A percentile compares a stretch with the other conserved stretches of the same genome.
phyloP scores from a whole-genome alignment of 257 asterid genomes.

The Voacanga thouarsii region DNA sequence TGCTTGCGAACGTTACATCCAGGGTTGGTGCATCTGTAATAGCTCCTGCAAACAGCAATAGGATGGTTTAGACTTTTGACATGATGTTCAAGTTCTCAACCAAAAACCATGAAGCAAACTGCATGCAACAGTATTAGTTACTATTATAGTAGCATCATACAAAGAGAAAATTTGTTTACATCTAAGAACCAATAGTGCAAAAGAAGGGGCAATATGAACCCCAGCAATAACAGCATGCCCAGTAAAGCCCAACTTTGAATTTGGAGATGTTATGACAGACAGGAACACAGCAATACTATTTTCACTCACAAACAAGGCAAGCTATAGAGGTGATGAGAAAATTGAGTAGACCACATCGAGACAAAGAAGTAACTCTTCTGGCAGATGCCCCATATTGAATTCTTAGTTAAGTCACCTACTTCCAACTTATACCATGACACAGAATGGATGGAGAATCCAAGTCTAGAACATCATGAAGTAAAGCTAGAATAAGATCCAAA shows the following conservation, averaged over 20 bases:
- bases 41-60: conserved; percentile 62
- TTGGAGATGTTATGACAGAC: neutral
- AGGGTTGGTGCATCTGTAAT: conserved; percentile 76
- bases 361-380: neutral
- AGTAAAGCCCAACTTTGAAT: neutral
- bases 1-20: conserved; percentile 95
- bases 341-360: neutral
- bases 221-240: too few relatives aligned
- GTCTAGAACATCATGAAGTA: too few relatives aligned
- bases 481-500: neutral
- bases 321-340: neutral
- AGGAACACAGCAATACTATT: neutral
- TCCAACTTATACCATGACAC: neutral
- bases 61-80: neutral
- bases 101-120: neutral
- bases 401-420: neutral
- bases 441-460: neutral
- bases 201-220: too few relatives aligned
- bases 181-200: too few relatives aligned
- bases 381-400: neutral
- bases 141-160: neutral
- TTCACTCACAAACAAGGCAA: neutral
- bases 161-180: neutral
- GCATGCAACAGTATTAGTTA: neutral
- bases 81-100: neutral